phyloP scores from a whole-genome alignment of 441 rosid genomes.

The Euphorbia celastroides region DNA sequence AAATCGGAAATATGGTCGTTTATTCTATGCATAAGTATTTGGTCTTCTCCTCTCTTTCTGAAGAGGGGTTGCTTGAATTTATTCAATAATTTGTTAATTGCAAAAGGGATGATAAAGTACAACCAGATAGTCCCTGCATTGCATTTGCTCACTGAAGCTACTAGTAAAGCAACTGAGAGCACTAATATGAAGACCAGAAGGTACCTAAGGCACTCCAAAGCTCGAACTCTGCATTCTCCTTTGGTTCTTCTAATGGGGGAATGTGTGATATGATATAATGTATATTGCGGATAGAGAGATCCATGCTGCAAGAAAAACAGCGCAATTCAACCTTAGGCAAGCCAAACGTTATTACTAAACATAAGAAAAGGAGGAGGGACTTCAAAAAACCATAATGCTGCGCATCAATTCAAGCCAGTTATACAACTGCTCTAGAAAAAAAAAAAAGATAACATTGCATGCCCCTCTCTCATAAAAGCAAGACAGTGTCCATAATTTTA shows the following conservation, averaged over 20 bases:
- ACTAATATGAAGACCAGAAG: conserved; percentile 3
- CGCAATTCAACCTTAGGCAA: not conserved
- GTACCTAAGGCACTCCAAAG: conserved; percentile 88
- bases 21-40: not conserved
- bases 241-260: conserved; percentile 43
- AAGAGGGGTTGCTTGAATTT: not conserved
- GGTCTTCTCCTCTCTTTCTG: not conserved
- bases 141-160: not conserved
- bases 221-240: conserved; percentile 41
- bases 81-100: not conserved
- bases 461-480: no score
- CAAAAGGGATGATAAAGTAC: not conserved
- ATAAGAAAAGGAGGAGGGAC: not conserved
- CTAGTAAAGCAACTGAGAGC: not conserved
- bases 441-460: conserved; percentile 1
- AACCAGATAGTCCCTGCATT: not conserved
- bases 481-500: no score
- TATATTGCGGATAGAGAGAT: conserved; percentile 41
- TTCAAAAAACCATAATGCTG: not conserved
- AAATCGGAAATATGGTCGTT: not conserved
- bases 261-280: conserved; percentile 54
- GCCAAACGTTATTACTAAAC: not conserved
- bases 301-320: conserved; percentile 39
- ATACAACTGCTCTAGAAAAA: not conserved
- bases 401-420: not conserved